Percentiles rank a stretch among this genome's conserved stretches.
phyloP scores from a whole-genome alignment of 805 yeast species.

The Clavispora vitiphila region DNA sequence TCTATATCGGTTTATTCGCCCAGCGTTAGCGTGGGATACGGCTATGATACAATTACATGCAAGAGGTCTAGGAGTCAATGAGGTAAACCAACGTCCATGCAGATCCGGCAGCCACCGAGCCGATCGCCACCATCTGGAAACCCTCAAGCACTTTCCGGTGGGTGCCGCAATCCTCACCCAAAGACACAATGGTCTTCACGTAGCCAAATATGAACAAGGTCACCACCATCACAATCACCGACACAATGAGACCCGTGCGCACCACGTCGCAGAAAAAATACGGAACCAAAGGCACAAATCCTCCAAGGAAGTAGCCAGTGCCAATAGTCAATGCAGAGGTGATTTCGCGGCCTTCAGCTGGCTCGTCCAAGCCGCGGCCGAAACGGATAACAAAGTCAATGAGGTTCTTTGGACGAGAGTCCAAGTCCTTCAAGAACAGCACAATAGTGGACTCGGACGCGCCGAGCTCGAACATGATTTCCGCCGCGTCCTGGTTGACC shows the following conservation, averaged over 20 bases:
- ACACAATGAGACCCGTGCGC: slow-evolving; percentile 66
- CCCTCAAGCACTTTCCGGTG: slow-evolving; percentile 70
- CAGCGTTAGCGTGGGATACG: too few species aligned
- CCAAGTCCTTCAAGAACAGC: slow-evolving; percentile 71
- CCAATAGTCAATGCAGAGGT: slow-evolving; percentile 90
- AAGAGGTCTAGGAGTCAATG: slow-evolving; percentile 42
- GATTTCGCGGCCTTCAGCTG: slow-evolving; percentile 85
- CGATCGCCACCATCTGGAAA: slow-evolving; percentile 86
- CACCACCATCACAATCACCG: slow-evolving; percentile 75
- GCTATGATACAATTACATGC: not conserved
- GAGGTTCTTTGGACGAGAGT: slow-evolving; percentile 70
- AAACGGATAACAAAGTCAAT: slow-evolving; percentile 82
- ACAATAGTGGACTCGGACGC: slow-evolving; percentile 69
- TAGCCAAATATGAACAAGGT: slow-evolving; percentile 87
- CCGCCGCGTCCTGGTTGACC: slow-evolving; percentile 74
- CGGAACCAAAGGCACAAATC: slow-evolving; percentile 86
- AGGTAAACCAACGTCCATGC: slow-evolving; percentile 89
- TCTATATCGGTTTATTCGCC: too few species aligned
- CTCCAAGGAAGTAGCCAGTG: slow-evolving; percentile 82
- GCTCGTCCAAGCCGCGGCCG: slow-evolving; percentile 93
- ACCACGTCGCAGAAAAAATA: slow-evolving; percentile 81
- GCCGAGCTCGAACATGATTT: slow-evolving; percentile 70
- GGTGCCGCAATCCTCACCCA: slow-evolving; percentile 70
- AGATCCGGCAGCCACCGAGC: slow-evolving; percentile 96
- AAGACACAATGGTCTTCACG: slow-evolving; percentile 75